Conservation (phyloP, 2,329 filamentous ascomycete genomes). For the Clonostachys rhizophaga region DNA sequence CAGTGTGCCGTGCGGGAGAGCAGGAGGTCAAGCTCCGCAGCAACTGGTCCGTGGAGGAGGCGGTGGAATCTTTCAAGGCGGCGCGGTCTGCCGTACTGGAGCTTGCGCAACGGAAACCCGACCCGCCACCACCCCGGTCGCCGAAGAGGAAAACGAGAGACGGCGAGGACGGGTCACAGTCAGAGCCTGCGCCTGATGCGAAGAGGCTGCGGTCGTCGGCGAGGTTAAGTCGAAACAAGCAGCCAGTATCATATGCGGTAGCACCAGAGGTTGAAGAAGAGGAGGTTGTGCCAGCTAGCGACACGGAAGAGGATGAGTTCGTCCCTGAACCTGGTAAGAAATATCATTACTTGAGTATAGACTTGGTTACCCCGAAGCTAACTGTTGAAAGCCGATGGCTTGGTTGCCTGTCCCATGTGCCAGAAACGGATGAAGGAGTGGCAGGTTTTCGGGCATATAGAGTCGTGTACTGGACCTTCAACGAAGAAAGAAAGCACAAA, state of each 20-base stretch:
- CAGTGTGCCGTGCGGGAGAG: constrained; percentile 71
- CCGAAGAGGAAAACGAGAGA: constrained; percentile 48
- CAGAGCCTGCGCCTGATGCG: constrained; percentile 18
- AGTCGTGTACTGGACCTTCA: constrained; percentile 49
- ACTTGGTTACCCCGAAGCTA: background rate
- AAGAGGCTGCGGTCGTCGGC: constrained; percentile 52
- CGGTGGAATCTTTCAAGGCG: constrained; percentile 72
- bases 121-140: constrained; percentile 2
- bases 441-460: constrained; percentile 76
- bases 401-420: constrained; percentile 84
- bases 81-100: constrained; percentile 59
- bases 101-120: constrained; percentile 45
- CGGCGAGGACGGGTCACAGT: constrained; percentile 11
- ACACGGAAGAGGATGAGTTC: constrained; percentile 21
- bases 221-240: constrained; percentile 34
- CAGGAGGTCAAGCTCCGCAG: constrained; percentile 81
- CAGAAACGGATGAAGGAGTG: constrained; percentile 72
- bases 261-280: constrained; percentile 9
- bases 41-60: constrained; percentile 81
- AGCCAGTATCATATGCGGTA: constrained; percentile 11
- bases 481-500: background rate
- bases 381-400: constrained; percentile 55
- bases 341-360: background rate
- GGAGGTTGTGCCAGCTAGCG: constrained; percentile 13
- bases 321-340: constrained; percentile 16